Percentiles rank a stretch among this genome's conserved stretches.
phyloP scores from a whole-genome alignment of 1,284 basidiomycete species.

The Microbotryomycetes sp. region DNA sequence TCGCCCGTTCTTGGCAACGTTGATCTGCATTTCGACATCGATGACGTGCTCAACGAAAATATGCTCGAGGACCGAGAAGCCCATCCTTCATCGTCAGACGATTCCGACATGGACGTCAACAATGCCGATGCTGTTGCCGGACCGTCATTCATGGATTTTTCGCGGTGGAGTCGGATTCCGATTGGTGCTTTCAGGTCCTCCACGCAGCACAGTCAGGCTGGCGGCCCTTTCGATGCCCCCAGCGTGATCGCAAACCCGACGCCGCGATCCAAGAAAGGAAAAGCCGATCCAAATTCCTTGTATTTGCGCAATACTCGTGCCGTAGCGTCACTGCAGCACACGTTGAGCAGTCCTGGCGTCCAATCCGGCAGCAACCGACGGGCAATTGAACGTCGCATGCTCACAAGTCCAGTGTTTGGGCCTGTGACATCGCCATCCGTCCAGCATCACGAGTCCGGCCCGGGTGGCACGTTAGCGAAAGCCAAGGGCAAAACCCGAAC shows the following conservation, averaged over 20 bases:
- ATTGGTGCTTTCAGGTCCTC: conserved; percentile 36
- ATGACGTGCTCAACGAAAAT: conserved; percentile 30
- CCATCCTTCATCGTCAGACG: conserved; percentile 9
- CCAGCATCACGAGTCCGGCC: no score
- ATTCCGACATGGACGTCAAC: conserved; percentile 9
- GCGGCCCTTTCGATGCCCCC: conserved; percentile 1
- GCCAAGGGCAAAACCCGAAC: no score
- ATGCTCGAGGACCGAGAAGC: conserved; percentile 13
- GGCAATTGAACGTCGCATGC: conserved; percentile 21
- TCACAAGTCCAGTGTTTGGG: conserved; percentile 25
- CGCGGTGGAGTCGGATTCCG: conserved; percentile 36
- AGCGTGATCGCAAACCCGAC: background rate
- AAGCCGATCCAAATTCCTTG: background rate
- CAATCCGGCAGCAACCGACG: background rate
- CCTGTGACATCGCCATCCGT: background rate
- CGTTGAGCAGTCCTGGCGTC: background rate
- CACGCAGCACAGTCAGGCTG: conserved; percentile 1
- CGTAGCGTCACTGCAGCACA: conserved; percentile 1
- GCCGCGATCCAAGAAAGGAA: background rate
- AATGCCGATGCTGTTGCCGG: background rate
- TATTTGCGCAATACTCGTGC: background rate
- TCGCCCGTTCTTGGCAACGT: conserved; percentile 20
- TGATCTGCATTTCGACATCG: conserved; percentile 26
- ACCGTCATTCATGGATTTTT: conserved; percentile 29
- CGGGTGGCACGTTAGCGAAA: no score